Base-by-base conservation (phyloP, 2,329 filamentous ascomycete species). In the Ophiostoma populinum region DNA sequence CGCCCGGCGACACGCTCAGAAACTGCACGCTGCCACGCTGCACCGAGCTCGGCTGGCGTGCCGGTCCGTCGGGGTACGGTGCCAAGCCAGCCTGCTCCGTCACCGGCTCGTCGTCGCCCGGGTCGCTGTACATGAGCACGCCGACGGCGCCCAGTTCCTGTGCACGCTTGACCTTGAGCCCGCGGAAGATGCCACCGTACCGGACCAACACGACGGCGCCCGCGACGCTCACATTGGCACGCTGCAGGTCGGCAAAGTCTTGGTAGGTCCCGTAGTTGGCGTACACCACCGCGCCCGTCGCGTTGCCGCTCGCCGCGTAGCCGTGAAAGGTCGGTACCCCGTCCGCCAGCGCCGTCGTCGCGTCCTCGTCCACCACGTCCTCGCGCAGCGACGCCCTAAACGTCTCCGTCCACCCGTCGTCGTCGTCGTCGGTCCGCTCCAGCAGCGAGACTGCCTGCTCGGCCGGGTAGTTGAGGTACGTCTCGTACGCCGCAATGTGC, bases 321-420 rank as follows among this genome's bases (percentile, higher is more conserved):
- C 87, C 90, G 50, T 95, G 87, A 59, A 95, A 95, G 0, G 79
- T 87, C 1, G 87, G 85, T 17, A 95, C 67, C 20, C 82, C 65
- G 47, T 85, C 68, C 8, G 67, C 56, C 30, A 83, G 60, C 16
- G 73, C 67, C 13, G 75, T 83, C 0, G 85, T 92, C 3, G 74
- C 68, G 51, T 98, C 90, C 35, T 92, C 76, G 0, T 82, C 66
- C 5, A 95, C 59, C 2, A 87, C 66, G 49, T 92, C 83, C 54
- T 98, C 90, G 46, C 80, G 73, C 26, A 95, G 58, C 1, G 71
- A 75, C 1, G 86, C 87, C 50, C 85, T 74, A 48, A 77, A 92
- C n/a, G 68, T 64, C 35, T 69, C 63, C 62, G 71, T 77, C 4
- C 50, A 46, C 10, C 51, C 46, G 13, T 16, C 26, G 8, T 13